Base-by-base conservation (phyloP, 768 basidiomycete genomes). In the Postia placenta region DNA sequence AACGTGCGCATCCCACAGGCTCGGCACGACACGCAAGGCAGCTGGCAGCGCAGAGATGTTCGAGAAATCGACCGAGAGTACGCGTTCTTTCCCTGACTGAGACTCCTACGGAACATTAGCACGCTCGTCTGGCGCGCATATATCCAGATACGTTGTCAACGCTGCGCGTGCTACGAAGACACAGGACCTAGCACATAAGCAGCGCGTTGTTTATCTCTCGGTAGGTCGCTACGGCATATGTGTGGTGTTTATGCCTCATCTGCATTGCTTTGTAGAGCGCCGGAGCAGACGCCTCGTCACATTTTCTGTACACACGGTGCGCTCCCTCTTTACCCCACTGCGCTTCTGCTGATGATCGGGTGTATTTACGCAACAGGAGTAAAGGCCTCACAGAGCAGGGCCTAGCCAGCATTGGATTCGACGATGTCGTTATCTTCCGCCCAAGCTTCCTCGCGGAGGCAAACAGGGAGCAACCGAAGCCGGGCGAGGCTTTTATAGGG, bases 11-110 rank as follows among this genome's bases (percentile, higher is more conserved):
- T 24, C 20, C n/a, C 22, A n/a, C 50, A 81, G 80, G 2, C 64
- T 91, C 7, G 89, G 87, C 5, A 90, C 87, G n/a, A 81, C 79
- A 11, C 71, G 67, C 22, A 75, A 72, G 11, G 51, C 30, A 14
- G 87, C 86, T 0, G 85, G 85, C 2, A 76, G 81, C 37, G 40
- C 45, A 0, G 78, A 74, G 27, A 74, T 73, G 11, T 91, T 88
- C 53, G 81, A 83, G 59, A 85, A 78, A 87, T 91, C 49, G 89
- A 90, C 56, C 69, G 82, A 63, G 81, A 86, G 81, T 89, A 69
- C 24, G 15, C 27, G 17, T 26, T 17, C 36, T 38, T 25, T 26
- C 9, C 30, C 11, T n/a, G 36, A 47, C 5, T 19, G 42, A 28
- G 30, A 15, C 2, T 75, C 25, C 28, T 20, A 12, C 4, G 14